Evolutionary conservation across 352 stramenopile species (phyloP), one percentile per base, ranked within the genome.

Genomic region (Peronospora destructor): DNA sequence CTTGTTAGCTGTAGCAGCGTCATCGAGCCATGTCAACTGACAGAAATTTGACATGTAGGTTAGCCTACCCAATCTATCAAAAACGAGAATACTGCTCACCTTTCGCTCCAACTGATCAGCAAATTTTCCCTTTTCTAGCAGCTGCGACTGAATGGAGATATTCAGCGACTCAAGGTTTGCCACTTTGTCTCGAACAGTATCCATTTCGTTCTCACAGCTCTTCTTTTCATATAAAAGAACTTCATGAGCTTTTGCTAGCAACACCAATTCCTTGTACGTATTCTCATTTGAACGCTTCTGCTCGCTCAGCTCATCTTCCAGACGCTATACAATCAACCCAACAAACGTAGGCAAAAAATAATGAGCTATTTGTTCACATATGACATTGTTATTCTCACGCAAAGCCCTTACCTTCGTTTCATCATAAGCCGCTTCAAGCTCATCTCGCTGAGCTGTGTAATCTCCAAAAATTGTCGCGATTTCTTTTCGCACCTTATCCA

Each of bases 211-310:
- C 35, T 72, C 59, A 14, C 76, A 41, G n/a, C 39, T 64, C 17
- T 72, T 53, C 14, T 85, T 85, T 47, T 92, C 76, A 8, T 85
- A 75, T 10, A 53, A 59, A 32, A 86, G 47, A 17, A 64, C 66
- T 59, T 90, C 87, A 56, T 92, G 76, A 2, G 76, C 81, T 45
- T 92, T 92, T 6, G 78, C 77, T 5, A 92, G 47, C 39, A 92
- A 37, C 4, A 92, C 76, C 0, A 92, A 61, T 49, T 92, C 76
- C 41, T 85, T 88, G 59, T 86, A 92, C 16, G 75, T 83, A 33
- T 61, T 75, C 30, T 90, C 78, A 29, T 78, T 72, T 13, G 76
- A 70, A 8, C 71, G 47, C 0, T 72, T 69, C 30, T 84, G 65
- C 21, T 87, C 75, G 19, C 71, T 64, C 12, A 87, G 30, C 36